Conservation (phyloP, 169 alveolate species). For the Babesia ovata region DNA sequence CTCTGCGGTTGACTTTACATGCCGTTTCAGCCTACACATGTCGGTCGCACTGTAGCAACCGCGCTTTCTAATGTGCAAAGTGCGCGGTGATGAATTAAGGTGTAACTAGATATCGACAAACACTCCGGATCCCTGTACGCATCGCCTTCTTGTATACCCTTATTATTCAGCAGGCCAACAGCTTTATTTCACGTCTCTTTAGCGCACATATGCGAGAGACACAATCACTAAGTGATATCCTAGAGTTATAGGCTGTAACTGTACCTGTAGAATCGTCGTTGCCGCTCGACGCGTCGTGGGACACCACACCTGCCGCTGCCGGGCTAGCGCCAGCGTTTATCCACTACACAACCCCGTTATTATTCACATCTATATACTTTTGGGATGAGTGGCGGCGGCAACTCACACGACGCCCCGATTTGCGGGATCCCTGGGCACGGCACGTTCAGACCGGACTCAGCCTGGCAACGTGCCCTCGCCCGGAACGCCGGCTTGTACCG, state of each 20-base stretch:
- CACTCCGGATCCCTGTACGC: too few species aligned
- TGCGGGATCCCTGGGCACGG: constrained; percentile 56
- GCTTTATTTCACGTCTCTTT: too few species aligned
- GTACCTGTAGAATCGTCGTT: neutral
- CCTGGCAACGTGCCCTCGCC: constrained; percentile 68
- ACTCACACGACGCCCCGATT: constrained; percentile 8
- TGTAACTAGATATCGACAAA: too few species aligned
- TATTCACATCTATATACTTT: neutral
- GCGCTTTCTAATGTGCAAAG: too few species aligned
- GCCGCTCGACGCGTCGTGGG: neutral
- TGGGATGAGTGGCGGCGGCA: constrained; percentile 24
- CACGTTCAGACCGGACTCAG: constrained; percentile 32
- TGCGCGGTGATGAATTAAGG: too few species aligned
- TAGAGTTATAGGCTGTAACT: too few species aligned
- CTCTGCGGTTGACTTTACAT: neutral
- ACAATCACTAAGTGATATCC: too few species aligned
- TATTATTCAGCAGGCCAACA: too few species aligned
- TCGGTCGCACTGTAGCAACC: too few species aligned
- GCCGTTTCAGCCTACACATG: too few species aligned
- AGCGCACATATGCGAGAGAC: too few species aligned
- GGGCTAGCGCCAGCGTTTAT: neutral
- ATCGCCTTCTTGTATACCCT: too few species aligned
- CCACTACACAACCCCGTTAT: neutral
- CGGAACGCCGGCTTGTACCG: constrained; percentile 47
- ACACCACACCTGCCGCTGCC: neutral